Evolutionary conservation across 441 rosid species (phyloP), one percentile per base, ranked within the genome.

Genomic region (Erysimum cheiri): DNA sequence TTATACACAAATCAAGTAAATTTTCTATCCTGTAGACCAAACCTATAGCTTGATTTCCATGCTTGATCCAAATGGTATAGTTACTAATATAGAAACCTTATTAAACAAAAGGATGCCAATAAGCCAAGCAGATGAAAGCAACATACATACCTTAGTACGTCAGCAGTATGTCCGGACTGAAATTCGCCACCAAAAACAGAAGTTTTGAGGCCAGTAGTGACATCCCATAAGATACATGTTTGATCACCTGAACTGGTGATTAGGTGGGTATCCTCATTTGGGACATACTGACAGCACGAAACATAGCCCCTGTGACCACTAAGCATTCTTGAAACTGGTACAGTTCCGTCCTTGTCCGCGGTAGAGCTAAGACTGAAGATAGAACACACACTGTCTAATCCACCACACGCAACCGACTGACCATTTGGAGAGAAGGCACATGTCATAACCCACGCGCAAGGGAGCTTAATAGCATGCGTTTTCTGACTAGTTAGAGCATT

Each of bases 381-480:
- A 52, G 98, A 91, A 81, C 96, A 93, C 32, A 84, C 88, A 63
- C 94, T 89, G 67, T 96, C 98, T 64, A 93, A 96, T 70, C 98
- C 99, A 59, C 99, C 98, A 73, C 96, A 89, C 31, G 99, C 96
- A 77, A 96, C 98, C 3, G 93, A 85, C 69, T 88, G 97, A 64
- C 99, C 92, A 32, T 83, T 84, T 0, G 99, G 97, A 58, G 96
- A 92, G 82, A 96, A 96, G 46, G 97, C 99, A 77, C 98, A 93
- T 14, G 97, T 87, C 99, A 89, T 93, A 77, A 93, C 96, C 97
- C 97, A 89, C 0, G 98, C 96, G 75, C 97, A 89, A 64, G 97
- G 99, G 68, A 96, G 88, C 79, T 91, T 96, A 29, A 96, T 93
- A 49, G 93, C 89, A 78, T 96, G 97, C 67, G 89, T 89, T 83